phyloP scores from a whole-genome alignment of 768 basidiomycete species.

The Naematelia encephala region DNA sequence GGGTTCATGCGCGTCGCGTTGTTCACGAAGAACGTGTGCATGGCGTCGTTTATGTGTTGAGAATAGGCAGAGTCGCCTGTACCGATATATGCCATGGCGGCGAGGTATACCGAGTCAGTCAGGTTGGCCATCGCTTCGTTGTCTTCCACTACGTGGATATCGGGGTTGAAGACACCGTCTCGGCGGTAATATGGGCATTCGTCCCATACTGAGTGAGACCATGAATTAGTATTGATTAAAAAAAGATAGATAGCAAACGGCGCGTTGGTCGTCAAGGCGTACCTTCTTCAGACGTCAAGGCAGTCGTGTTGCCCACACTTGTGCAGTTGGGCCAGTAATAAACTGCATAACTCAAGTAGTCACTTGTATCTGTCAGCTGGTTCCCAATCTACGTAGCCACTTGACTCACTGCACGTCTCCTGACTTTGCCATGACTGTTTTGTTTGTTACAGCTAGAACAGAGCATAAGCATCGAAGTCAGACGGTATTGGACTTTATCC shows the following conservation, averaged over 20 bases:
- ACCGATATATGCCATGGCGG: conserved; percentile 60
- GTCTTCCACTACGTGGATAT: conserved; percentile 60
- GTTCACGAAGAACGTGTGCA: conserved; percentile 60
- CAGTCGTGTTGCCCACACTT: conserved; percentile 60
- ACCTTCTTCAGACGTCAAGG: conserved; percentile 59
- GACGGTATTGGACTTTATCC: too few species aligned
- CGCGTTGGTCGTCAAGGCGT: neutral
- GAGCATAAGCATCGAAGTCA: conserved; percentile 3
- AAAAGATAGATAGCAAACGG: neutral
- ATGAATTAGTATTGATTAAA: too few species aligned
- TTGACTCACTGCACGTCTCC: conserved; percentile 8
- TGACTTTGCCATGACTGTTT: conserved; percentile 6
- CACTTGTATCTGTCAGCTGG: conserved; percentile 10
- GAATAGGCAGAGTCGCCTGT: conserved; percentile 54
- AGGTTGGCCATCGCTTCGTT: conserved; percentile 59
- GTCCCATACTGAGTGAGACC: conserved; percentile 12
- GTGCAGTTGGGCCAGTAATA: conserved; percentile 63
- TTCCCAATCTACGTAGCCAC: neutral
- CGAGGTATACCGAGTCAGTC: conserved; percentile 63
- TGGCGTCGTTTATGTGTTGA: conserved; percentile 59
- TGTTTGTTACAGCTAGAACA: conserved; percentile 11
- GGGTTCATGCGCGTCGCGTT: conserved; percentile 62
- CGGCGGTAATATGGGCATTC: conserved; percentile 58
- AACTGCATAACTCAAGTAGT: conserved; percentile 30
- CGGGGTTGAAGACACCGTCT: conserved; percentile 67